phyloP scores from a whole-genome alignment of 2,329 filamentous ascomycete genomes.

The Phialophora verrucosa region DNA sequence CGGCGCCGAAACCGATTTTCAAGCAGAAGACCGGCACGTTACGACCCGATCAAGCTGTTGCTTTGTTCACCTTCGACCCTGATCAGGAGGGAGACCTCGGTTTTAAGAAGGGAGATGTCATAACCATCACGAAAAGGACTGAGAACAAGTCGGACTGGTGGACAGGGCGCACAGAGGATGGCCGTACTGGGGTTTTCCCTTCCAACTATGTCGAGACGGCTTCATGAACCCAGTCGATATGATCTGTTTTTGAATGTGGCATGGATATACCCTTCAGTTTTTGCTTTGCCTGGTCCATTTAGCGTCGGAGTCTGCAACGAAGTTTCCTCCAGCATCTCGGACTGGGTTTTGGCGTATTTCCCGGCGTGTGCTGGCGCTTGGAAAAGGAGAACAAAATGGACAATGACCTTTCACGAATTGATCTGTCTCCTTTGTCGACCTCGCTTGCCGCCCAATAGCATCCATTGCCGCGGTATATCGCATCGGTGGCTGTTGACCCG shows the following conservation, averaged over 20 bases:
- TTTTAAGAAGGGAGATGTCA: slow-evolving; percentile 97
- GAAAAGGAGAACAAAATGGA: slow-evolving; percentile 11
- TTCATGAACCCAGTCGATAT: slow-evolving; percentile 22
- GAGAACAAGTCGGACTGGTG: slow-evolving; percentile 97
- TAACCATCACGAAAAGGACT: slow-evolving; percentile 92
- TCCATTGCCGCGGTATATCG: not conserved
- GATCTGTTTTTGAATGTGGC: slow-evolving; percentile 6
- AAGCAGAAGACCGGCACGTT: slow-evolving; percentile 53
- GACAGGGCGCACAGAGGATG: slow-evolving; percentile 84
- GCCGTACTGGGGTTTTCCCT: slow-evolving; percentile 86
- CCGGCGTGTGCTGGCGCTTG: not conserved
- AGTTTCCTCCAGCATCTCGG: slow-evolving; percentile 25
- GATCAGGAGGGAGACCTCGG: slow-evolving; percentile 90
- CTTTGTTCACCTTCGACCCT: slow-evolving; percentile 90
- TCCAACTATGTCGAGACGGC: slow-evolving; percentile 40
- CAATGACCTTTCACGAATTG: slow-evolving; percentile 10
- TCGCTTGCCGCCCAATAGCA: not conserved
- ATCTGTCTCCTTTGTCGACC: not conserved
- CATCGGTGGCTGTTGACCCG: slow-evolving; percentile 14
- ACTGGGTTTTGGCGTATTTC: slow-evolving; percentile 6
- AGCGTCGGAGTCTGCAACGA: slow-evolving; percentile 32
- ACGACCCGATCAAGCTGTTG: slow-evolving; percentile 78
- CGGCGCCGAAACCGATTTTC: slow-evolving; percentile 89
- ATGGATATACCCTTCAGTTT: slow-evolving; percentile 28
- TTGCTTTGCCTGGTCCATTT: slow-evolving; percentile 26